These are phyloP conservation scores for Cyclospora cayetanensis DNA, from an alignment of 169 alveolate genomes.

Conservation along the genomic window DNA sequence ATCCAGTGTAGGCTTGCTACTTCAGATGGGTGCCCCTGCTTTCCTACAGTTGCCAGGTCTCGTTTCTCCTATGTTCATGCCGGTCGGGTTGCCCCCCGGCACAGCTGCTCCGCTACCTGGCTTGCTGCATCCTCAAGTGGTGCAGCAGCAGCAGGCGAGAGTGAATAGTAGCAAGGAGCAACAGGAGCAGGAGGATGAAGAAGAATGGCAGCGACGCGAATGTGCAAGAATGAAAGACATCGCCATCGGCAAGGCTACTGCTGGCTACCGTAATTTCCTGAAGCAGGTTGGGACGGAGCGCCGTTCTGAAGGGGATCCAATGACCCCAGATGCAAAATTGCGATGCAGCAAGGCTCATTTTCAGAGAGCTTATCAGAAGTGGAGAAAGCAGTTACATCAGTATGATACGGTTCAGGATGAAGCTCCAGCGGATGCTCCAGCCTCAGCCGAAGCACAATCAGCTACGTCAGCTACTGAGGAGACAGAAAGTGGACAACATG, in stretches of 20 bases:
- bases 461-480: background rate
- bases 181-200: conserved; percentile 66
- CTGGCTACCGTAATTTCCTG: conserved; percentile 80
- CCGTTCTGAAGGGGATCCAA: conserved; percentile 77
- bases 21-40: conserved; percentile 62
- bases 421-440: conserved; percentile 13
- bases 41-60: conserved; percentile 68
- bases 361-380: conserved; percentile 75
- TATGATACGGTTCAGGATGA: conserved; percentile 67
- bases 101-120: conserved; percentile 46
- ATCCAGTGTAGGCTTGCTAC: conserved; percentile 55
- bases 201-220: conserved; percentile 73
- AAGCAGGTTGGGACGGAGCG: conserved; percentile 74
- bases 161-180: conserved; percentile 62
- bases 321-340: conserved; percentile 77
- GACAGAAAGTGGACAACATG: background rate
- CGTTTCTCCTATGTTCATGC: conserved; percentile 72
- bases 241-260: conserved; percentile 80
- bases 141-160: conserved; percentile 39
- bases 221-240: conserved; percentile 79
- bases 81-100: conserved; percentile 47
- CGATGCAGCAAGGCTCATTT: conserved; percentile 77
- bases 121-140: conserved; percentile 53
- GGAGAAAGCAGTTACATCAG: conserved; percentile 79
- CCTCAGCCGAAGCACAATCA: conserved; percentile 49